A percentile compares a stretch with the other conserved stretches of the same genome.
Evolutionary conservation across 176 grass and related monocot genomes (phyloP).

Genomic region (Oryza officinalis): DNA sequence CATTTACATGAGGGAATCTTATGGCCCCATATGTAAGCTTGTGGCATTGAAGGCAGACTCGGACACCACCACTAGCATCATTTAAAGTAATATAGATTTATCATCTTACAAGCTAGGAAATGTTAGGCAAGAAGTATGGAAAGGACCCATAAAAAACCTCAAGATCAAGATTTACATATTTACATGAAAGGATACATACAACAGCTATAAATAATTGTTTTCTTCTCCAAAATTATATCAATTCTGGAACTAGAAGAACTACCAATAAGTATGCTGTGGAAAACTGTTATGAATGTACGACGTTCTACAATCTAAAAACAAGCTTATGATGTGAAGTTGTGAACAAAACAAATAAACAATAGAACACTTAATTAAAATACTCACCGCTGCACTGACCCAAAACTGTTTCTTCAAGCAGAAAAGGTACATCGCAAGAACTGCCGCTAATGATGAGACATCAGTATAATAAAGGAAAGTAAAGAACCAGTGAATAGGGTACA

Average conservation of each 20-base stretch:
- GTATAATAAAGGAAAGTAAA: slow-evolving; percentile 97
- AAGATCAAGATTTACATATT: background rate
- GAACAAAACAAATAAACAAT: background rate
- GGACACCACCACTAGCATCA: too few species aligned
- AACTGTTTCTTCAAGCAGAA: slow-evolving; percentile 76
- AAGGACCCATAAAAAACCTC: background rate
- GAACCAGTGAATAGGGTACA: slow-evolving; percentile 90
- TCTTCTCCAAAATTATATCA: background rate
- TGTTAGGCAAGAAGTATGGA: background rate
- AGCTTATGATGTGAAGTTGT: background rate
- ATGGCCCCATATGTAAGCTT: too few species aligned
- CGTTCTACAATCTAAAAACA: background rate
- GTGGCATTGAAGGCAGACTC: too few species aligned
- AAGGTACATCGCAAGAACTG: slow-evolving; percentile 89
- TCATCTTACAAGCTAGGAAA: background rate
- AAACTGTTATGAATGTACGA: background rate
- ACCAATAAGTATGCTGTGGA: background rate
- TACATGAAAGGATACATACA: background rate
- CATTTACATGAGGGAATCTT: too few species aligned
- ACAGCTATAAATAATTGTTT: background rate
- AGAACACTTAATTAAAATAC: slow-evolving; percentile 22
- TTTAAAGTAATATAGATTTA: background rate
- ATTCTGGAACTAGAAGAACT: background rate
- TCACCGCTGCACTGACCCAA: slow-evolving; percentile 79
- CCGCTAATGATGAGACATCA: slow-evolving; percentile 76